These are phyloP conservation scores for Perkinsela sp. DNA, from an alignment of 208 protist genomes.

Conservation along the genomic window DNA sequence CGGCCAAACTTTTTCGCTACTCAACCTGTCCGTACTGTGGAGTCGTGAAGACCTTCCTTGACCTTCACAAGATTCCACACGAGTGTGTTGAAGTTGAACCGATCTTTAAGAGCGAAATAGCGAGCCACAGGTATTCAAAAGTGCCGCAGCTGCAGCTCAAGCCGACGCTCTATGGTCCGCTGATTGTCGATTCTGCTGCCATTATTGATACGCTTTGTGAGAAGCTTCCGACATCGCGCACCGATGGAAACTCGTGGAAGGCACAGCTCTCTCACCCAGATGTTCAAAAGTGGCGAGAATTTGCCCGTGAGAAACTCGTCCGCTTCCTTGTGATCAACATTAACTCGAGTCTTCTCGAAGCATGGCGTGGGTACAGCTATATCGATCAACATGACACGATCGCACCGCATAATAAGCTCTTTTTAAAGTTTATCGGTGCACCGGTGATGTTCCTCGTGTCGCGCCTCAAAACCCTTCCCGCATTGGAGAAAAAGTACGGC, in stretches of 20 bases:
- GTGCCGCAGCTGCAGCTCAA: conserved; percentile 54
- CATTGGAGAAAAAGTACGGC: conserved; percentile 14
- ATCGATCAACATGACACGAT: conserved; percentile 57
- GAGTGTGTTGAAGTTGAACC: conserved; percentile 55
- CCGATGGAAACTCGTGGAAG: conserved; percentile 13
- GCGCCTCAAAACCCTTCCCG: conserved; percentile 23
- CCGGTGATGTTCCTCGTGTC: conserved; percentile 63
- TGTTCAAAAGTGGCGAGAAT: conserved; percentile 31
- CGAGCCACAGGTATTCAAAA: conserved; percentile 41
- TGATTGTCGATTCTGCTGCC: conserved; percentile 39
- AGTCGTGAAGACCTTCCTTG: conserved; percentile 48
- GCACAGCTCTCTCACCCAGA: conserved; percentile 25
- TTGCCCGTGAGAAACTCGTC: conserved; percentile 38
- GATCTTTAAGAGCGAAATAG: conserved; percentile 51
- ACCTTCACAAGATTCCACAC: conserved; percentile 33
- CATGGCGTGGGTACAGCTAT: conserved; percentile 49
- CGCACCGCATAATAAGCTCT: conserved; percentile 44
- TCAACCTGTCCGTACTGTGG: conserved; percentile 64
- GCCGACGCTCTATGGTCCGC: conserved; percentile 12
- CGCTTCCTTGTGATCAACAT: conserved; percentile 50
- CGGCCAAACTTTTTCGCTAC: conserved; percentile 31
- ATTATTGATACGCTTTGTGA: conserved; percentile 28
- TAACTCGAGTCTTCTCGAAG: conserved; percentile 24
- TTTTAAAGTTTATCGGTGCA: conserved; percentile 51
- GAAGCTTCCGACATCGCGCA: conserved; percentile 6